Conservation (phyloP, 1,139 yeast genomes). For the Kurtzmaniella quercitrusa region DNA sequence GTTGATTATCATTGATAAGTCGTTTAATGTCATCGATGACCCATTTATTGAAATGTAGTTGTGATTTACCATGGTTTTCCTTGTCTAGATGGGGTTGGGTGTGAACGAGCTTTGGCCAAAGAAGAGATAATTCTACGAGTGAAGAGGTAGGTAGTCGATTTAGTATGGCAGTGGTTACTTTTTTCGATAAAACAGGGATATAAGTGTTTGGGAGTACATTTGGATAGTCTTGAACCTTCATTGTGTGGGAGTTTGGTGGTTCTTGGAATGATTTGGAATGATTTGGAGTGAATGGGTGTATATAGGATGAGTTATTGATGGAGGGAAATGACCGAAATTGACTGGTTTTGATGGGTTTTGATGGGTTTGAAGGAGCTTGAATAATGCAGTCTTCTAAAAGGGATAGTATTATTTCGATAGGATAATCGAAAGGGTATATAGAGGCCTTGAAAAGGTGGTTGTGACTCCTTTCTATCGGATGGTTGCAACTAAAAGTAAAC, state of each 20-base stretch:
- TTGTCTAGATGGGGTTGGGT: slow-evolving; percentile 33
- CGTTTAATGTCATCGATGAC: slow-evolving; percentile 15
- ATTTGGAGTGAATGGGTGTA: too few species aligned
- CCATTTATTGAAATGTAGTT: slow-evolving; percentile 22
- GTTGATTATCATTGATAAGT: background rate
- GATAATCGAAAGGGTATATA: too few species aligned
- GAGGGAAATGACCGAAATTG: background rate
- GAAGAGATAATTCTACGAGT: slow-evolving; percentile 26
- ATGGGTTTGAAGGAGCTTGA: too few species aligned
- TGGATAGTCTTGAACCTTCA: slow-evolving; percentile 5
- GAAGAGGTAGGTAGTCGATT: slow-evolving; percentile 32
- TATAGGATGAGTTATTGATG: too few species aligned
- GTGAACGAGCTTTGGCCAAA: slow-evolving; percentile 34
- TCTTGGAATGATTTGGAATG: too few species aligned
- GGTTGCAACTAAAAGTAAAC: background rate
- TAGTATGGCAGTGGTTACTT: slow-evolving; percentile 20
- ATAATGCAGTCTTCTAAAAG: too few species aligned
- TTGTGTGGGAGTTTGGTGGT: too few species aligned
- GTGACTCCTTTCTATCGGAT: background rate
- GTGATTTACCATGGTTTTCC: slow-evolving; percentile 13
- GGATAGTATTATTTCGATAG: too few species aligned
- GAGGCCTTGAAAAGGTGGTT: background rate
- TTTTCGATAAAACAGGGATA: slow-evolving; percentile 28
- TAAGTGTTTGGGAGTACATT: slow-evolving; percentile 39
- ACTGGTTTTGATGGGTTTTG: background rate